Evolutionary conservation across 805 yeast species (phyloP), one percentile per base, ranked within the genome.

Genomic region (Candida ovalis): DNA sequence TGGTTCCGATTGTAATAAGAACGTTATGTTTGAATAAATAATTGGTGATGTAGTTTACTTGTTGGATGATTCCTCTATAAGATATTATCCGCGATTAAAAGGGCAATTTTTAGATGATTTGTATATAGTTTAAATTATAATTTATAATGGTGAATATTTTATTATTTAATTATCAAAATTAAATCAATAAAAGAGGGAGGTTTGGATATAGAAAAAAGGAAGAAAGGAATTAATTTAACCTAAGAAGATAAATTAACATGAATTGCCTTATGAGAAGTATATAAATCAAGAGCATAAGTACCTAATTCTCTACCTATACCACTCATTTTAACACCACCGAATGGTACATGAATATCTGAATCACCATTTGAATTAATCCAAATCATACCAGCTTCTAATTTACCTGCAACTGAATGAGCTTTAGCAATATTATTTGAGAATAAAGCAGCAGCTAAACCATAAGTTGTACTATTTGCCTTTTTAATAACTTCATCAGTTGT

Each of bases 401-500:
- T 77, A 59, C 74, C 73, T 40, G 91, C 77, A 49, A 84, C 87
- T 37, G 70, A 73, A 55, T 81, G 70, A 28, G 87, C 86, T 55
- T 76, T 82, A 63, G 77, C 75, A 48, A 84, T 63, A 66, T 77
- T 76, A 57, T 77, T 73, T 35, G 88, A 78, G 71, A 85, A 88
- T 47, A 86, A 71, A 66, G 89, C 89, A 52, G 91, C 88, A 63
- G 89, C 91, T 63, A 86, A 76, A 56, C 92, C 94, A 60, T 82
- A 86, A 46, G 76, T 77, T 37, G 88, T 75, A 64, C 76, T 76
- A 66, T 86, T 86, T 33, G 91, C 89, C 67, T 76, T 70, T 42
- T 69, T 68, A 49, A 85, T 73, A 48, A 75, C 90, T 61, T 86
- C 88, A 48, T 82, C 87, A 47, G 75, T 70, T 47, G 83, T 77